These are phyloP conservation scores for Leccinum longicurvipes DNA, from an alignment of 768 basidiomycete species.

Conservation along the genomic window DNA sequence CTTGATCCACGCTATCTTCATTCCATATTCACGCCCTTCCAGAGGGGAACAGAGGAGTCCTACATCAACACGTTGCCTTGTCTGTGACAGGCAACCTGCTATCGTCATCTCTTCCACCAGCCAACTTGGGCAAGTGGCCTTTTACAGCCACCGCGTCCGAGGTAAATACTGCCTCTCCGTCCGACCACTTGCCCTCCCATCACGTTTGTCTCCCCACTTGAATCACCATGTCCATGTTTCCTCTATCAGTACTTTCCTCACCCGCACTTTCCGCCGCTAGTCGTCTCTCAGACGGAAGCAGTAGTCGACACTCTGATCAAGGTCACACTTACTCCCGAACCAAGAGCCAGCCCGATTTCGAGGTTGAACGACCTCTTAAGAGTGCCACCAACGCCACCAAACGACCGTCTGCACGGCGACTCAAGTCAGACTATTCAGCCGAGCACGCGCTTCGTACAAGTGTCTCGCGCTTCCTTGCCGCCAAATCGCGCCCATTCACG, in stretches of 20 bases:
- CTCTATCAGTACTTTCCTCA: constrained; percentile 30
- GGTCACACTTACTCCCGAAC: constrained; percentile 37
- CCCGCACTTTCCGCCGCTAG: constrained; percentile 33
- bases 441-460: constrained; percentile 54
- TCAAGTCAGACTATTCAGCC: constrained; percentile 45
- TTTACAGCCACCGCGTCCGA: constrained; percentile 32
- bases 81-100: constrained; percentile 30
- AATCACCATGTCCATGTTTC: constrained; percentile 20
- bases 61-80: constrained; percentile 34
- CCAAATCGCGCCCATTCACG: constrained; percentile 61
- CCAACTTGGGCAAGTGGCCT: constrained; percentile 31
- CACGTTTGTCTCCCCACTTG: constrained; percentile 10
- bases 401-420: constrained; percentile 31
- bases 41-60: constrained; percentile 15
- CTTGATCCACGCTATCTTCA: constrained; percentile 31
- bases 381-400: constrained; percentile 29
- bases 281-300: constrained; percentile 39
- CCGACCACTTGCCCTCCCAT: constrained; percentile 10
- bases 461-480: constrained; percentile 51
- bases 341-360: constrained; percentile 53
- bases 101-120: constrained; percentile 26
- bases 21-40: constrained; percentile 28
- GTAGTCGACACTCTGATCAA: constrained; percentile 32
- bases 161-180: constrained; percentile 29
- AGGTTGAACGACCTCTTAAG: constrained; percentile 57